phyloP scores from a whole-genome alignment of 495 filamentous ascomycete species.

The Collariella sp. region DNA sequence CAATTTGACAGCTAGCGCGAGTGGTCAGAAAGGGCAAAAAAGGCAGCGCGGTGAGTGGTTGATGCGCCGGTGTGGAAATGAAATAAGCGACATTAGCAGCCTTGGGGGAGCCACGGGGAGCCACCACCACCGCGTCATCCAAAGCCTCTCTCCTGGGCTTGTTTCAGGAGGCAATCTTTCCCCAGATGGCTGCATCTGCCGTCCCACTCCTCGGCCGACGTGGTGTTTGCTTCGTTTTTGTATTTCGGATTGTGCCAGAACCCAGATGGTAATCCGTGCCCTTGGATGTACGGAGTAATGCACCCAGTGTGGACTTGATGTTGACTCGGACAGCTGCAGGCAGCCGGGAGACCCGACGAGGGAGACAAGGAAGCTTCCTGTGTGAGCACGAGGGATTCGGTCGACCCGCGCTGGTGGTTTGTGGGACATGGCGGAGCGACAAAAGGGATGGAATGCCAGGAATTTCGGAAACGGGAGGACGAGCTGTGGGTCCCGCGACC shows the following conservation, averaged over 20 bases:
- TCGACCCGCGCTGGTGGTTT: too few relatives aligned
- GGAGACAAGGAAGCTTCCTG: too few relatives aligned
- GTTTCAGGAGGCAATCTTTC: conserved; percentile 6
- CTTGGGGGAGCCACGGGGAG: conserved; percentile 6
- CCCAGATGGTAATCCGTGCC: too few relatives aligned
- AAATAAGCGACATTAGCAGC: conserved; percentile 33
- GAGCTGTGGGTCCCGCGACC: background rate
- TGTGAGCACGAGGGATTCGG: too few relatives aligned
- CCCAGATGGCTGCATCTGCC: background rate
- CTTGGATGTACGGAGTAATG: too few relatives aligned
- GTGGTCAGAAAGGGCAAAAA: conserved; percentile 19
- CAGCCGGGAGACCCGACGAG: too few relatives aligned
- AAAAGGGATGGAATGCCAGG: too few relatives aligned
- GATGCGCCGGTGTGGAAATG: conserved; percentile 22
- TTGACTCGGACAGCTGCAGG: too few relatives aligned
- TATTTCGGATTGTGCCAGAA: too few relatives aligned
- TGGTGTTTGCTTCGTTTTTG: too few relatives aligned
- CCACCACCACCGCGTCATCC: conserved; percentile 5
- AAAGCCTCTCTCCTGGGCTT: background rate
- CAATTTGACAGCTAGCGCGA: conserved; percentile 14
- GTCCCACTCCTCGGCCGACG: background rate
- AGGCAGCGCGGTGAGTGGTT: conserved; percentile 18
- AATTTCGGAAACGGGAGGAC: background rate
- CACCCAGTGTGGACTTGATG: too few relatives aligned
- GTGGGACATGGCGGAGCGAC: too few relatives aligned